These are phyloP conservation scores for Fusarium sacchari DNA, from an alignment of 2,329 filamentous ascomycete species.

Conservation along the genomic window DNA sequence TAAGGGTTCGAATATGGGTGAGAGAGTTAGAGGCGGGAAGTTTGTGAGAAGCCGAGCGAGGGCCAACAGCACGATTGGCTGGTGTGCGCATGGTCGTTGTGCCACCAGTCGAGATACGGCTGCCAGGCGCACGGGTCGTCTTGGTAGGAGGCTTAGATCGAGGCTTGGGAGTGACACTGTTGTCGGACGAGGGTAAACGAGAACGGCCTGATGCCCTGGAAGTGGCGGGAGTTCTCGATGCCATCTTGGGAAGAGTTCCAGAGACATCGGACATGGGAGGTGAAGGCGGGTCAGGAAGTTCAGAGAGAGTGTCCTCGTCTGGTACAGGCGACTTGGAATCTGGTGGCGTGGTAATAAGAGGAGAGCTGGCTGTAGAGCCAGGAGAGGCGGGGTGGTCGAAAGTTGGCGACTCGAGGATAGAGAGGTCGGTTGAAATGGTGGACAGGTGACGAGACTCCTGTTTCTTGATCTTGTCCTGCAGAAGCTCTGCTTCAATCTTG, in stretches of 20 bases:
- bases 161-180: slow-evolving; percentile 66
- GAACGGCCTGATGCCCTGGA: slow-evolving; percentile 48
- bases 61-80: slow-evolving; percentile 61
- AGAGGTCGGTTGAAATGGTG: slow-evolving; percentile 69
- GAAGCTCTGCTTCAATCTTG: slow-evolving; percentile 93
- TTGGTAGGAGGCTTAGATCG: slow-evolving; percentile 58
- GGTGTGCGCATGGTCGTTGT: slow-evolving; percentile 61
- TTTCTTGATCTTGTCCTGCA: slow-evolving; percentile 91
- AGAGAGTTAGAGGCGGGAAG: slow-evolving; percentile 75
- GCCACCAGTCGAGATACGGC: slow-evolving; percentile 58
- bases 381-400: slow-evolving; percentile 79
- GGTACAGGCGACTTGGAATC: slow-evolving; percentile 72
- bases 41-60: slow-evolving; percentile 61
- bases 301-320: slow-evolving; percentile 62
- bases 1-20: slow-evolving; percentile 91
- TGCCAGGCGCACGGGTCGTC: slow-evolving; percentile 48
- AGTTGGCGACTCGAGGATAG: slow-evolving; percentile 73
- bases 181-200: slow-evolving; percentile 65
- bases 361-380: slow-evolving; percentile 88
- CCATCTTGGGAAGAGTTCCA: slow-evolving; percentile 63
- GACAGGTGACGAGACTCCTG: slow-evolving; percentile 68
- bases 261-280: slow-evolving; percentile 93
- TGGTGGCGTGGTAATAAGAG: slow-evolving; percentile 88
- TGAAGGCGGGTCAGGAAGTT: slow-evolving; percentile 85
- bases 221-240: slow-evolving; percentile 49